These are phyloP conservation scores for Guadua angustifolia DNA, from an alignment of 176 grass and related monocot species.

Conservation along the genomic window DNA sequence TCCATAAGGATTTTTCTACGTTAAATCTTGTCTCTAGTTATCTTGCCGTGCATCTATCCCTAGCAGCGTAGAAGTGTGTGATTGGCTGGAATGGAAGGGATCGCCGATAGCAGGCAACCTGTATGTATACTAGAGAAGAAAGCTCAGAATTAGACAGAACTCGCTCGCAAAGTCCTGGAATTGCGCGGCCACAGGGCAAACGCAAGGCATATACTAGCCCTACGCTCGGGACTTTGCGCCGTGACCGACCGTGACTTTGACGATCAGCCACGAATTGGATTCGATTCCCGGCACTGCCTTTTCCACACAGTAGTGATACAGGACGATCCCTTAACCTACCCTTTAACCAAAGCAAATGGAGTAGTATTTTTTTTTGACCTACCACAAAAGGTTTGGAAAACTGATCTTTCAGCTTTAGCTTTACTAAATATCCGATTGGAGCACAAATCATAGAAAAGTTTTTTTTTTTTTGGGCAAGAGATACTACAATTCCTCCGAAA, in stretches of 20 bases:
- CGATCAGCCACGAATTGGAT: slow-evolving; percentile 6
- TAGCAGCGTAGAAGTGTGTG: too few species aligned
- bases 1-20: too few species aligned
- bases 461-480: neutral
- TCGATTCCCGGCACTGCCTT: neutral
- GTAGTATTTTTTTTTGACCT: neutral
- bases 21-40: too few species aligned
- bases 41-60: too few species aligned
- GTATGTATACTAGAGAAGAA: too few species aligned
- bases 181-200: neutral
- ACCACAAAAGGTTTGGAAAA: neutral
- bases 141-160: too few species aligned
- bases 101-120: too few species aligned
- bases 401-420: neutral
- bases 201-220: neutral
- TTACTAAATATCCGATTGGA: neutral
- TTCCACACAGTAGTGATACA: neutral
- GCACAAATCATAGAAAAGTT: neutral
- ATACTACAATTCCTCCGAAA: neutral
- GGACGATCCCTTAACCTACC: too few species aligned
- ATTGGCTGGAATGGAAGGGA: neutral
- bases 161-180: too few species aligned
- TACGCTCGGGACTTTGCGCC: neutral
- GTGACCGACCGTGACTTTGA: too few species aligned
- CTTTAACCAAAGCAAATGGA: neutral